Evolutionary conservation across 768 basidiomycete species (phyloP), one percentile per base, ranked within the genome.

Genomic region (Filobasidium wieringae): DNA sequence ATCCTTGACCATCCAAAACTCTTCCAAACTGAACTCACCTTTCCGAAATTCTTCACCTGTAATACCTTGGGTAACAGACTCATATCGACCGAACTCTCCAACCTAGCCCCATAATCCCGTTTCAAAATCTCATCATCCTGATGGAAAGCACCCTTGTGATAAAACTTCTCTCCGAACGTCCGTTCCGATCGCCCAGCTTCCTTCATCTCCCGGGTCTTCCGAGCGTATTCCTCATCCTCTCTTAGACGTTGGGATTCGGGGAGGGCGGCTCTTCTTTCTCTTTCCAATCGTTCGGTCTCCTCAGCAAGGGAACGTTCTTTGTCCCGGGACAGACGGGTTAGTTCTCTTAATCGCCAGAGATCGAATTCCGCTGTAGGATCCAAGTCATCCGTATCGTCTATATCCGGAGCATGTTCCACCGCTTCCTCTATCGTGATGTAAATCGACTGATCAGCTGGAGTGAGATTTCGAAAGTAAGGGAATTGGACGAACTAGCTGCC

Each of bases 71-170:
- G 95, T 30, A 99, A 79, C 63, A 88, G 62, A 1, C 88, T 84
- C 33, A 97, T 81, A 68, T 97, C 93, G 58, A 93, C 70, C 0
- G 88, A 86, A 22, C 87, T 88, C 69, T 84, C 84, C 2, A 90
- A 93, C 15, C 88, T 86, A 68, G 88, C 88, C 26, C 56, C 52
- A 70, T 77, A 96, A 74, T 97, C 90, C 64, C 80, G 77, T 66
- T 78, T 78, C 63, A 97, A 82, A 61, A 97, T 82, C 51, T 93
- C 90, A 56, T 84, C 82, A 72, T 96, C 93, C 81, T 92, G 88
- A 72, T 95, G 90, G 79, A 97, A 99, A 59, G 93, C 95, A 66
- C 95, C 95, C 75, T 93, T 96, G 78, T 99, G 95, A 84, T 90
- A 97, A 72, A 95, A 99, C 75, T 95, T 97, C 72, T 97, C 91